Evolutionary conservation across 176 grass and related monocot species (phyloP).

Genomic region (Juncus inflexus): DNA sequence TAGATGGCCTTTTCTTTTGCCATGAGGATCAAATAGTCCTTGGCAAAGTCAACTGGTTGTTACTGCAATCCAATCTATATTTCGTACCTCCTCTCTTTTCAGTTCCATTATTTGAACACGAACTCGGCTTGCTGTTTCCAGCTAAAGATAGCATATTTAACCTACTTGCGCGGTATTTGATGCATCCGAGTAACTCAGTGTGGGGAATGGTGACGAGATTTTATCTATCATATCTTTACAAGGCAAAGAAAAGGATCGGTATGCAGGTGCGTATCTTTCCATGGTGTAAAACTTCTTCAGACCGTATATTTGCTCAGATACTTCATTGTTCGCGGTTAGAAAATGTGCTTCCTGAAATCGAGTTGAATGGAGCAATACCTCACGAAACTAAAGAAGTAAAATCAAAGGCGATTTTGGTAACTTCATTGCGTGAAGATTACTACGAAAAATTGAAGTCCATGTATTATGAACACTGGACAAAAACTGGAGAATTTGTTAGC

Average conservation of each 20-base stretch:
- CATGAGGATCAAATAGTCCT: constrained; percentile 51
- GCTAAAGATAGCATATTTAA: constrained; percentile 35
- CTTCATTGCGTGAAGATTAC: constrained; percentile 56
- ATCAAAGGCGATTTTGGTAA: constrained; percentile 43
- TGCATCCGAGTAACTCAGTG: constrained; percentile 42
- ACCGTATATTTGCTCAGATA: constrained; percentile 49
- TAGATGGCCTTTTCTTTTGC: constrained; percentile 70
- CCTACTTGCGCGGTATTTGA: constrained; percentile 41
- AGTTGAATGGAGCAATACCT: background rate
- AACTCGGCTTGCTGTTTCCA: constrained; percentile 49
- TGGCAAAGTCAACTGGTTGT: constrained; percentile 43
- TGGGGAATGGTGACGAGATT: constrained; percentile 45
- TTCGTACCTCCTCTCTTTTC: constrained; percentile 40
- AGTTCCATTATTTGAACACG: constrained; percentile 27
- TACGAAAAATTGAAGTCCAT: constrained; percentile 41
- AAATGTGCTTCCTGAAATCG: constrained; percentile 31
- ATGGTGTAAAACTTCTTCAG: constrained; percentile 37
- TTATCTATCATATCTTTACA: constrained; percentile 30
- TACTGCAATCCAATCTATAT: constrained; percentile 45
- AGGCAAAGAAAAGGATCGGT: constrained; percentile 35
- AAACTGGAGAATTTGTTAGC: constrained; percentile 36
- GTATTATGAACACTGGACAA: constrained; percentile 39
- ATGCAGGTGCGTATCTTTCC: constrained; percentile 56
- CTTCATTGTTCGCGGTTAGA: constrained; percentile 48
- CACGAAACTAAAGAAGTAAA: constrained; percentile 6